Base-by-base conservation (phyloP, 1,139 yeast genomes). In the Debaryomyces coudertii region DNA sequence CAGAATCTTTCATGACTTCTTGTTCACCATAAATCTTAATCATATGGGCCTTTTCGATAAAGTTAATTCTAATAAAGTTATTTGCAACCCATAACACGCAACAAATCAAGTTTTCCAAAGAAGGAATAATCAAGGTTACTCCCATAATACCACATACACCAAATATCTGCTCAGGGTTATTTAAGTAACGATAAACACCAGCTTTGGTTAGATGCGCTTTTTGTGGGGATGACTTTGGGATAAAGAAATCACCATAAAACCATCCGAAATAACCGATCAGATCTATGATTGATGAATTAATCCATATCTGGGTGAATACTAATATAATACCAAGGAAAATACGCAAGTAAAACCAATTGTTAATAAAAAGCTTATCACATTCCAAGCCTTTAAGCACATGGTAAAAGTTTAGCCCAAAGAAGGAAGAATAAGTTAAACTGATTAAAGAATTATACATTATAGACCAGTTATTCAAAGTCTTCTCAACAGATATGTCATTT, bases 81-180 rank as follows among this genome's bases (percentile, higher is more conserved):
- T 84, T 83, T 12, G 75, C 63, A 4, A 90, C 84, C 92, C 95
- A 88, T 33, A 86, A 58, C 47, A 76, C 65, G 20, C 92, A 86
- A 46, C 87, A 66, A 14, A 76, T 60, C 45, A 76, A 58, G 46
- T 85, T 83, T 53, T 82, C 79, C 40, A 71, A 65, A 4, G 85
- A 77, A 44, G 87, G 85, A 43, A 83, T 72, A 47, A 87, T 79
- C 43, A 88, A 64, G 2, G 85, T 82, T 14, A 84, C 69, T 15
- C 95, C 96, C 92, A 92, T 87, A 34, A 87, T 80, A 16, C 95
- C 95, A 55, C 92, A 84, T 47, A 85, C 85, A 16, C 95, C 95
- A 53, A 88, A 79, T 18, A 88, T 68, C 56, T 90, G 86, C 62
- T 88, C 96, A 6, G 96, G 96, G 59, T 88, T 87, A 62, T 88